phyloP scores from a whole-genome alignment of 495 filamentous ascomycete species.

The Daldinia loculata region DNA sequence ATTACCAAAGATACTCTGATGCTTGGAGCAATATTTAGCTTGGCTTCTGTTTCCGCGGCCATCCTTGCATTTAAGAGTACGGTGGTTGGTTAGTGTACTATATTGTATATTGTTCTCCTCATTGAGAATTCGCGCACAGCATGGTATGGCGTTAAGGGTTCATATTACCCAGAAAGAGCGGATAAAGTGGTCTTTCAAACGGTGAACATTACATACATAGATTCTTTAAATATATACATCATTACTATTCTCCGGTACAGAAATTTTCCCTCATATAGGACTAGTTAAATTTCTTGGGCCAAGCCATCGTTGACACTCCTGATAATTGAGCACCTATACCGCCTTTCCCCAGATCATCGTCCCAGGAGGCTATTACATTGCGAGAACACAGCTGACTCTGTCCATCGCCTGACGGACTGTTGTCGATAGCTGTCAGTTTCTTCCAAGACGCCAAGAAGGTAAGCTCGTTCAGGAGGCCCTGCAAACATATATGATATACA shows the following conservation, averaged over 20 bases:
- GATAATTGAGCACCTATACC: not conserved
- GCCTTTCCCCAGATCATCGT: not conserved
- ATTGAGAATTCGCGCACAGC: too few species aligned
- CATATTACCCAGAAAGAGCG: too few species aligned
- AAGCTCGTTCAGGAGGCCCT: not conserved
- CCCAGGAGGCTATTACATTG: conserved; percentile 11
- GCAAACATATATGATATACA: conserved; percentile 19
- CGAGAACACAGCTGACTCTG: conserved; percentile 9
- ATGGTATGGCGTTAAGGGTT: too few species aligned
- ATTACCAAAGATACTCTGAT: not conserved
- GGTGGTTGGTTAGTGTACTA: too few species aligned
- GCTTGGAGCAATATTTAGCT: not conserved
- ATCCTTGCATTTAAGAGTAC: not conserved
- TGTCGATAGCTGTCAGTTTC: conserved; percentile 14
- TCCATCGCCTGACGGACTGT: not conserved
- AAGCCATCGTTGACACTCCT: not conserved
- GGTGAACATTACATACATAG: too few species aligned
- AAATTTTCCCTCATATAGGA: too few species aligned
- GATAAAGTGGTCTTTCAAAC: too few species aligned
- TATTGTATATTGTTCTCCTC: too few species aligned
- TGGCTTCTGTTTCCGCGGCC: not conserved
- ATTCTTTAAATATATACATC: too few species aligned
- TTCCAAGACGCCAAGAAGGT: conserved; percentile 12
- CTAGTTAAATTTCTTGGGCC: not conserved
- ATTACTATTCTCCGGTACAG: not conserved